Percentiles rank a stretch among this genome's conserved stretches.
phyloP scores from a whole-genome alignment of 257 asterid genomes.

The Solanum medicagineum region DNA sequence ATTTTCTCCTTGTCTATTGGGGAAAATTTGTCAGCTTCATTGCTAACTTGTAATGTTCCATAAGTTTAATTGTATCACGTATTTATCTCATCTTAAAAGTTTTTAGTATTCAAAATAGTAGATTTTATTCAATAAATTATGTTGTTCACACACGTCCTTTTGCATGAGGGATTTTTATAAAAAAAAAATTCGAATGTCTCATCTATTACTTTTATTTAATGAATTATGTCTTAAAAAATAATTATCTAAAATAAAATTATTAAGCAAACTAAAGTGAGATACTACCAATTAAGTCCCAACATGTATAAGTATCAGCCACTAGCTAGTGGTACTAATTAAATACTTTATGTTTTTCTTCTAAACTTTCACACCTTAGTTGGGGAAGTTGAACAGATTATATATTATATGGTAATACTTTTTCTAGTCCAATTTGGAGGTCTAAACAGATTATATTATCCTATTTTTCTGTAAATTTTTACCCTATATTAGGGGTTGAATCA shows the following conservation, averaged over 20 bases:
- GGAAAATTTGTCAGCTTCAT: conserved; percentile 65
- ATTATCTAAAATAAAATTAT: neutral
- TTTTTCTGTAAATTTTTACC: neutral
- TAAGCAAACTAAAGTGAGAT: neutral
- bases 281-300: neutral
- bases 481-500: neutral
- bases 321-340: neutral
- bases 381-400: neutral
- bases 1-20: conserved; percentile 32
- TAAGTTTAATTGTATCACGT: neutral
- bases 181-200: neutral
- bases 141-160: neutral
- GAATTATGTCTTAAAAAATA: neutral
- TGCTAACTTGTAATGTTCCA: neutral
- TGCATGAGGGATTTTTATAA: neutral
- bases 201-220: neutral
- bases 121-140: neutral
- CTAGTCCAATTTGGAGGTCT: neutral
- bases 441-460: neutral
- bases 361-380: conserved; percentile 1
- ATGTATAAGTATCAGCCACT: conserved; percentile 1
- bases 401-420: neutral
- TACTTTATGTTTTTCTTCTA: neutral
- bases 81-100: neutral
- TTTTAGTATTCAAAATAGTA: neutral